phyloP scores from a whole-genome alignment of 1,139 yeast species.

The Candida tetrigidarum region DNA sequence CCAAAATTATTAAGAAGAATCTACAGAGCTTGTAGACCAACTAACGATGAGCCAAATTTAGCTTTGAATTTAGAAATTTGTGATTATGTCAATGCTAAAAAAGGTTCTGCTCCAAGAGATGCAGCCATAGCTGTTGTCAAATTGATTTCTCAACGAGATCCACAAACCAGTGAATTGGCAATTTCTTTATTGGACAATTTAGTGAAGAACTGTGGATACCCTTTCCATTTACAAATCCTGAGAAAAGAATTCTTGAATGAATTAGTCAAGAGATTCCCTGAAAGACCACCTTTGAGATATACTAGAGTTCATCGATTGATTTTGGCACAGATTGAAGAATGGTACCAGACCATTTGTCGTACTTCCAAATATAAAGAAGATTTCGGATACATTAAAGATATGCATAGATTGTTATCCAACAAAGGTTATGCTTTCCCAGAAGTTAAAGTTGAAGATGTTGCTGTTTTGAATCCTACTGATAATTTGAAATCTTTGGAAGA shows the following conservation, averaged over 20 bases:
- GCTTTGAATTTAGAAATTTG: conserved; percentile 91
- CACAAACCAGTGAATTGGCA: conserved; percentile 73
- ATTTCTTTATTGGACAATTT: conserved; percentile 74
- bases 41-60: conserved; percentile 85
- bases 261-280: conserved; percentile 91
- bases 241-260: conserved; percentile 94
- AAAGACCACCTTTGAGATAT: conserved; percentile 88
- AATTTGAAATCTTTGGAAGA: conserved; percentile 88
- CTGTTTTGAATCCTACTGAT: conserved; percentile 92
- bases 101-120: conserved; percentile 89
- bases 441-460: conserved; percentile 86
- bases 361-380: conserved; percentile 92
- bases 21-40: conserved; percentile 88
- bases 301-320: conserved; percentile 83
- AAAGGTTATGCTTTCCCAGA: conserved; percentile 95
- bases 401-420: conserved; percentile 87
- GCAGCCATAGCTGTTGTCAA: conserved; percentile 92
- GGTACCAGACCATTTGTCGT: conserved; percentile 95
- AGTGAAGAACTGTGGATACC: conserved; percentile 98
- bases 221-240: conserved; percentile 92
- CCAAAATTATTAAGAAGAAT: conserved; percentile 68
- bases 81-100: conserved; percentile 90
- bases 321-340: conserved; percentile 91
- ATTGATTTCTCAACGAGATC: conserved; percentile 79
- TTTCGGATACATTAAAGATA: conserved; percentile 88